These are phyloP conservation scores for Candida ficus DNA, from an alignment of 805 yeast species.

Conservation along the genomic window DNA sequence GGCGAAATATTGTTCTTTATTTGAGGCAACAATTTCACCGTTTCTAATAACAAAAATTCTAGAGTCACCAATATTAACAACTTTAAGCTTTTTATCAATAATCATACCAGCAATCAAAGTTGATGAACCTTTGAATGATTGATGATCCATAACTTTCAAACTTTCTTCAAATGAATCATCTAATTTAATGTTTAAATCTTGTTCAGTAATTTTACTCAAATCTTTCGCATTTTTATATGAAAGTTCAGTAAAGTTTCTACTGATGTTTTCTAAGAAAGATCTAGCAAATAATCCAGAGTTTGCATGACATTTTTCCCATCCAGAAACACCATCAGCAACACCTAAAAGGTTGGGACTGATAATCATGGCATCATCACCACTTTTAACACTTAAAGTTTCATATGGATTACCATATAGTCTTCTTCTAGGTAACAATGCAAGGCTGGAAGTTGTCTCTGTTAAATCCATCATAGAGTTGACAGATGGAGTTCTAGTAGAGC, in stretches of 20 bases:
- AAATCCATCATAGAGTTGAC: constrained; percentile 46
- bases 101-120: constrained; percentile 45
- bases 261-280: constrained; percentile 45
- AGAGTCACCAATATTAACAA: constrained; percentile 50
- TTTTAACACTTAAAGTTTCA: constrained; percentile 46
- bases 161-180: constrained; percentile 46
- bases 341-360: constrained; percentile 48
- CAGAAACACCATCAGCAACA: constrained; percentile 54
- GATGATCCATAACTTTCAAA: constrained; percentile 45
- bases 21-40: constrained; percentile 37
- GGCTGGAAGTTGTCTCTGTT: constrained; percentile 39
- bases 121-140: constrained; percentile 42
- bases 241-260: constrained; percentile 29
- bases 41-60: constrained; percentile 43
- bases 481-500: constrained; percentile 31
- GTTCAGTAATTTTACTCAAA: constrained; percentile 35
- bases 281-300: constrained; percentile 50
- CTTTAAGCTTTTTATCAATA: constrained; percentile 40
- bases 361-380: constrained; percentile 56
- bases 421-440: constrained; percentile 43
- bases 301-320: constrained; percentile 46
- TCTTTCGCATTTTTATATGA: constrained; percentile 21
- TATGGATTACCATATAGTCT: constrained; percentile 47
- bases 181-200: constrained; percentile 38
- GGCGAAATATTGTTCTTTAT: constrained; percentile 42